Base-by-base conservation (phyloP, 2,329 filamentous ascomycete genomes). In the Zalaria sp. region DNA sequence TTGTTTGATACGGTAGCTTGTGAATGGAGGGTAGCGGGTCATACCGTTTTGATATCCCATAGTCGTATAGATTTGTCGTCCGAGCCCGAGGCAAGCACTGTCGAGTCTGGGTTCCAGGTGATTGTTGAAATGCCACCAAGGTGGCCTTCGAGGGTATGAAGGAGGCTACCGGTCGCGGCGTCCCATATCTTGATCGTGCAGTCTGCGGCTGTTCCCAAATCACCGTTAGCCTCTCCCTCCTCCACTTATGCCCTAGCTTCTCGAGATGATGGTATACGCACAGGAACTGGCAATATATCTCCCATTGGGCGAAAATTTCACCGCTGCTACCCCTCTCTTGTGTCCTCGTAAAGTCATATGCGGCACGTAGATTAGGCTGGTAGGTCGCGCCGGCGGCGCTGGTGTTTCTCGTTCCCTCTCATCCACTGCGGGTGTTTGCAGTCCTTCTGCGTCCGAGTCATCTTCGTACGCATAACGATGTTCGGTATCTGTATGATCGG, bases 21-120 rank as follows among this genome's bases (percentile, higher is more conserved):
- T 18, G 18, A 18, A 18, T 18, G 18, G 18, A 18, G 18, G 18
- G 4, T 27, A n/a, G 27, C 8, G 25, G 11, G 4, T 10, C 28
- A 37, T 55, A 69, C 66, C 5, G 72, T 75, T 11, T 66, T 54
- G 3, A 75, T 66, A 52, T 95, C 84, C 91, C 91, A 98, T 1
- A 98, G 68, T 2, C 91, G 77, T 48, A 98, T 96, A 1, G 83
- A 79, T 65, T 98, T 98, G 71, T 98, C 91, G 62, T 98, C 91
- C 4, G 84, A 89, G 25, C 89, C 91, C 6, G 85, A 89, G 3
- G 89, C 91, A 37, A 98, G 72, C 3, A 83, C 85, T 51, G 79
- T 79, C 46, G 82, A 86, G 59, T 96, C 87, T 0, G 89, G 88
- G 45, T 81, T 81, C 91, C 91, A 98, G n/a, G 88, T 81, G 38